phyloP scores from a whole-genome alignment of 1,139 yeast species.

The Pichia sp. region DNA sequence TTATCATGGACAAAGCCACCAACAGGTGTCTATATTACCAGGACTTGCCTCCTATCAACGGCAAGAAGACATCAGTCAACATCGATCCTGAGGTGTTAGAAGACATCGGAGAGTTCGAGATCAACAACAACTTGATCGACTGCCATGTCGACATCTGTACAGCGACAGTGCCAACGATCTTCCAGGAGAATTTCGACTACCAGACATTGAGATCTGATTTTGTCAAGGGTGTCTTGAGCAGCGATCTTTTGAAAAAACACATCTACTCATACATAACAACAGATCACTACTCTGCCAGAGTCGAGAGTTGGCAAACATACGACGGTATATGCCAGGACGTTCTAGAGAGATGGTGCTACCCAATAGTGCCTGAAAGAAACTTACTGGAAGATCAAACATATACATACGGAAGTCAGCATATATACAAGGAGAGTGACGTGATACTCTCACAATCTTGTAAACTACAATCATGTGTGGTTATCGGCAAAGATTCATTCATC shows the following conservation, averaged over 20 bases:
- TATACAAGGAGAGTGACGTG: slow-evolving; percentile 80
- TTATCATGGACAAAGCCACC: slow-evolving; percentile 69
- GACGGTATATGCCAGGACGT: slow-evolving; percentile 90
- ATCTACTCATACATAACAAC: slow-evolving; percentile 79
- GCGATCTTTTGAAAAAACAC: slow-evolving; percentile 86
- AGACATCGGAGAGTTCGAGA: slow-evolving; percentile 68
- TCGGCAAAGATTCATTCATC: slow-evolving; percentile 70
- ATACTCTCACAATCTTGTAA: slow-evolving; percentile 90
- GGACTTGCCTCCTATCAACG: slow-evolving; percentile 61
- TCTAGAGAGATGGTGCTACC: slow-evolving; percentile 87
- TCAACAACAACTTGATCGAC: slow-evolving; percentile 90
- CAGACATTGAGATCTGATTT: slow-evolving; percentile 83
- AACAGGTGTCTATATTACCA: slow-evolving; percentile 82
- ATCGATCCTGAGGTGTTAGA: slow-evolving; percentile 84
- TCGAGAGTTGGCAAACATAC: slow-evolving; percentile 88
- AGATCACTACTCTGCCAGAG: slow-evolving; percentile 86
- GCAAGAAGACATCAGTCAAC: slow-evolving; percentile 43
- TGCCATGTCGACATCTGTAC: slow-evolving; percentile 95
- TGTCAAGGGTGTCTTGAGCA: slow-evolving; percentile 83
- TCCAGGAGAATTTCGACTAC: slow-evolving; percentile 94
- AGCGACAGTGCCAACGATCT: slow-evolving; percentile 90
- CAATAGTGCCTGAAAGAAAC: slow-evolving; percentile 84
- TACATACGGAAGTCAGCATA: slow-evolving; percentile 74
- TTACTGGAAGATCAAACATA: slow-evolving; percentile 67
- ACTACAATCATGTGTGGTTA: slow-evolving; percentile 69